phyloP scores from a whole-genome alignment of 2,329 filamentous ascomycete genomes.

The Fusarium marasasianum region DNA sequence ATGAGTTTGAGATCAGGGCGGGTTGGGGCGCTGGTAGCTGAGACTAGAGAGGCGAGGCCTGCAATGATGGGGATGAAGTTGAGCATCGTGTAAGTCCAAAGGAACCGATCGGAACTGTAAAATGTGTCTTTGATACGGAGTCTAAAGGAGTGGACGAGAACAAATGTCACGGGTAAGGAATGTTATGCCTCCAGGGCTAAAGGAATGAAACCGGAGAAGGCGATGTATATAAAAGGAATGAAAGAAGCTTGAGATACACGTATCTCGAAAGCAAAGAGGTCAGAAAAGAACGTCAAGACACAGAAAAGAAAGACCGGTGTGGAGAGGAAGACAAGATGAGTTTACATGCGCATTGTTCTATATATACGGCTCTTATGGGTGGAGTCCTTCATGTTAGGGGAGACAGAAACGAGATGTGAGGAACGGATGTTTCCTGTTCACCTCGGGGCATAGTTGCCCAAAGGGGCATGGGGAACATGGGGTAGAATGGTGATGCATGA shows the following conservation, averaged over 20 bases:
- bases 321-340: slow-evolving; percentile 6
- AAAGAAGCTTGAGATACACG: slow-evolving; percentile 22
- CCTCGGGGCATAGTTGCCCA: slow-evolving; percentile 18
- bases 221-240: slow-evolving; percentile 9
- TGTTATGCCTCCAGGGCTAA: slow-evolving; percentile 36
- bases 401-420: slow-evolving; percentile 24
- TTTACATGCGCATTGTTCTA: slow-evolving; percentile 26
- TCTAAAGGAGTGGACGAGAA: neutral
- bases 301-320: slow-evolving; percentile 35
- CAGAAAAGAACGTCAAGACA: slow-evolving; percentile 23
- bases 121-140: neutral
- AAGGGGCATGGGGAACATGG: slow-evolving; percentile 15
- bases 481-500: slow-evolving; percentile 20
- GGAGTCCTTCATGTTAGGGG: slow-evolving; percentile 1
- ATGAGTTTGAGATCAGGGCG: slow-evolving; percentile 53
- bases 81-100: slow-evolving; percentile 39
- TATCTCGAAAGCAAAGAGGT: slow-evolving; percentile 25
- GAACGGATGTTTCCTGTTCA: slow-evolving; percentile 3
- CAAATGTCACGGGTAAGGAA: slow-evolving; percentile 26
- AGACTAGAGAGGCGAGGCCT: slow-evolving; percentile 38
- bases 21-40: slow-evolving; percentile 51
- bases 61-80: slow-evolving; percentile 35
- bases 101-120: slow-evolving; percentile 2
- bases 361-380: slow-evolving; percentile 29
- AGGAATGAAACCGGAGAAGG: slow-evolving; percentile 29